Evolutionary conservation across 441 rosid species (phyloP).

Genomic region (Mallotus japonicus): DNA sequence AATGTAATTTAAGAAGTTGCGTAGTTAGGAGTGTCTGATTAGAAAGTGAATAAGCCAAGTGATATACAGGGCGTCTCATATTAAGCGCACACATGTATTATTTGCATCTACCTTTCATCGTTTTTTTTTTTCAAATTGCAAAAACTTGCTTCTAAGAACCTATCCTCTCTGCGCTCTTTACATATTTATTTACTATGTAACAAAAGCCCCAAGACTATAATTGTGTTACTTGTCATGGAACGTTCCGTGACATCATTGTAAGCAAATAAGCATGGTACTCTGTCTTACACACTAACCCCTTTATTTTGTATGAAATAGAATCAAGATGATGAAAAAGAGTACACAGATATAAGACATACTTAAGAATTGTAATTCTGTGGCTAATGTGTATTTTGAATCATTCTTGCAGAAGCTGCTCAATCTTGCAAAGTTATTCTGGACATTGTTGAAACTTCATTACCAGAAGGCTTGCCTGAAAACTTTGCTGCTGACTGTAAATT

Average conservation of each 20-base stretch:
- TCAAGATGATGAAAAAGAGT: not conserved
- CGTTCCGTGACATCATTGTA: not conserved
- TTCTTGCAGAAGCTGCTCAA: slow-evolving; percentile 87
- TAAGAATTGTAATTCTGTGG: not conserved
- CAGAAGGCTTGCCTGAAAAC: slow-evolving; percentile 72
- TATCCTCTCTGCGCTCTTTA: not conserved
- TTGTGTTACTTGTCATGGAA: not conserved
- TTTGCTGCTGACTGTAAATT: slow-evolving; percentile 63
- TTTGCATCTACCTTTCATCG: not conserved
- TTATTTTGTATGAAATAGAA: slow-evolving; percentile 1
- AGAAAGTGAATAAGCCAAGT: not conserved
- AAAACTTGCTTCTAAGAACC: not conserved
- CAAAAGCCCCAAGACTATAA: not conserved
- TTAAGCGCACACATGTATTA: not conserved
- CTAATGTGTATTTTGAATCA: slow-evolving; percentile 21
- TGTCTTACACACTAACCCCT: not conserved
- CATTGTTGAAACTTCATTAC: slow-evolving; percentile 72
- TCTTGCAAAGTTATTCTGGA: slow-evolving; percentile 80
- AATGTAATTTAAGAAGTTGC: not conserved
- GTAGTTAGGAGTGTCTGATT: not conserved
- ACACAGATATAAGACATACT: not conserved
- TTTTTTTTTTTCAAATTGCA: not conserved
- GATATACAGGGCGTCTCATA: not conserved
- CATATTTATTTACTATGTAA: not conserved
- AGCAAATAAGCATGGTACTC: not conserved